A percentile compares a stretch with the other conserved stretches of the same genome.
phyloP scores from a whole-genome alignment of 257 asterid genomes.

The Avicennia marina region DNA sequence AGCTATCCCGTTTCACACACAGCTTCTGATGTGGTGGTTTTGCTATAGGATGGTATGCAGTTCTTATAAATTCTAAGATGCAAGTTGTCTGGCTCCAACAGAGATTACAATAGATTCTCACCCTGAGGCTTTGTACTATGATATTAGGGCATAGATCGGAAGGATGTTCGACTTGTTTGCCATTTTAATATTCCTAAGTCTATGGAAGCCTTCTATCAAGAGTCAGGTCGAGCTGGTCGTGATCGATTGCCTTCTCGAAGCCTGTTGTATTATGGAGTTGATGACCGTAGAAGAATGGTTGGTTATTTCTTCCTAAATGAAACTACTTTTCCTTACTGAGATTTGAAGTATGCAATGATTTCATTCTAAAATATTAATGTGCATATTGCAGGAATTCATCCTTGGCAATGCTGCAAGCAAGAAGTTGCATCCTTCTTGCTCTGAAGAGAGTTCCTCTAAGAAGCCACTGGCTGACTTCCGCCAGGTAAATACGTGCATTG shows the following conservation, averaged over 20 bases:
- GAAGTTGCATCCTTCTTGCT: conserved; percentile 51
- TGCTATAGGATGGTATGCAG: conserved; percentile 86
- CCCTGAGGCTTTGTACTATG: conserved; percentile 8
- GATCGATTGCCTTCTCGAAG: conserved; percentile 92
- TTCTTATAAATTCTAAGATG: conserved; percentile 9
- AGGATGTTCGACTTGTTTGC: conserved; percentile 94
- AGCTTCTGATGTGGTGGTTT: conserved; percentile 36
- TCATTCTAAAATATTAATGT: conserved; percentile 15
- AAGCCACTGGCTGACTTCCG: conserved; percentile 64
- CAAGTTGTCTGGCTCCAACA: conserved; percentile 6
- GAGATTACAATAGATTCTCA: conserved; percentile 15
- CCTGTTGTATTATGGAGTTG: conserved; percentile 82
- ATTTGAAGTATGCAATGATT: conserved; percentile 1
- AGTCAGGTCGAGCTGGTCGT: conserved; percentile 99
- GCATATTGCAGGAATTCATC: conserved; percentile 68
- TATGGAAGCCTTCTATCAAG: conserved; percentile 98
- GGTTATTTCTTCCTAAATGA: conserved; percentile 14
- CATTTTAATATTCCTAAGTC: conserved; percentile 92
- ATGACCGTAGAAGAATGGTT: conserved; percentile 88
- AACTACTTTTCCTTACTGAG: conserved; percentile 3
- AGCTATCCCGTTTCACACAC: conserved; percentile 34
- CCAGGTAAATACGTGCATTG: conserved; percentile 39
- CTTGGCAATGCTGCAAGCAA: conserved; percentile 56
- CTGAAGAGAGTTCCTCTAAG: conserved; percentile 54
- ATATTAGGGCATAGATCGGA: conserved; percentile 84